These are phyloP conservation scores for Jackrogersella minutella DNA, from an alignment of 495 filamentous ascomycete species.

Conservation along the genomic window DNA sequence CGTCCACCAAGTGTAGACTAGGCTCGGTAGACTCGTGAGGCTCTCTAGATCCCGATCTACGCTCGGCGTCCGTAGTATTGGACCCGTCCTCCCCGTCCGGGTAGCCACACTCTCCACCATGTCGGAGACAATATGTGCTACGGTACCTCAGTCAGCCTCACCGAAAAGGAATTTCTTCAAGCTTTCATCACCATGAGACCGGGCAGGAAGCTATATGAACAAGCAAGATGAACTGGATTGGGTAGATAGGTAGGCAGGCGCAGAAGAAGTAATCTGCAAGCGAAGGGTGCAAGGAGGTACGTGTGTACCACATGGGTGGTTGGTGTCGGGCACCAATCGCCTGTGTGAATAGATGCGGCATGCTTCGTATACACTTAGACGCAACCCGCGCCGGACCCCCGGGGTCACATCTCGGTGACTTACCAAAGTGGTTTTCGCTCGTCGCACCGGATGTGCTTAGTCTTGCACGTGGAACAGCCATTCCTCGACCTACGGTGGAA, in stretches of 20 bases:
- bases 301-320: conserved; percentile 9
- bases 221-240: conserved; percentile 3
- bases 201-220: not conserved
- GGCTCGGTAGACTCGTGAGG: conserved; percentile 37
- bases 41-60: conserved; percentile 31
- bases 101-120: conserved; percentile 46
- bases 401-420: conserved; percentile 26
- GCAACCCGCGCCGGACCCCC: conserved; percentile 11
- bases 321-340: conserved; percentile 34
- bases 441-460: conserved; percentile 47
- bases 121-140: conserved; percentile 47
- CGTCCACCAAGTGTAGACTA: conserved; percentile 28
- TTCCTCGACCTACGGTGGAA: conserved; percentile 46
- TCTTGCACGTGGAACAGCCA: conserved; percentile 44
- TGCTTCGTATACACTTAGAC: conserved; percentile 27
- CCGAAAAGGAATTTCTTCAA: conserved; percentile 10
- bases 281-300: conserved; percentile 7
- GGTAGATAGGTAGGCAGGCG: conserved; percentile 3
- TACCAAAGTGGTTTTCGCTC: conserved; percentile 48
- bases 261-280: conserved; percentile 8
- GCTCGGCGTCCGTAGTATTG: conserved; percentile 23
- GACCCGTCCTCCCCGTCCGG: conserved; percentile 38
- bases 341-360: conserved; percentile 17
- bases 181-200: not conserved
- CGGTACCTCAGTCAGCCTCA: conserved; percentile 24